These are phyloP conservation scores for Leishmania arabica DNA, from an alignment of 208 protist species.

Conservation along the genomic window DNA sequence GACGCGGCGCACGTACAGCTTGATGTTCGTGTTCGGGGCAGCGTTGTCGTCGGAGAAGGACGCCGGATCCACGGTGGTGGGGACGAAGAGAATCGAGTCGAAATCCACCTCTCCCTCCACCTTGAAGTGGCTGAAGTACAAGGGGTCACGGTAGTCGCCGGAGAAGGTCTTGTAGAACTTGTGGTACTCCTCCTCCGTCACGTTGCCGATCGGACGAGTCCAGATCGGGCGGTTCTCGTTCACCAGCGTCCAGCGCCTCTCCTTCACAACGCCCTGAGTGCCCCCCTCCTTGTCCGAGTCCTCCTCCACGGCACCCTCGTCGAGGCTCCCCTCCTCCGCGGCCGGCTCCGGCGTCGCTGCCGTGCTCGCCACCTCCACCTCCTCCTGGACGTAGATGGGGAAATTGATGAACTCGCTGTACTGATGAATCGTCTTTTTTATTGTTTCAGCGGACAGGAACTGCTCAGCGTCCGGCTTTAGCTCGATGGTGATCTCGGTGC, in stretches of 20 bases:
- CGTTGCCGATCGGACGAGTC: conserved; percentile 93
- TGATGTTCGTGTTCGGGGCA: conserved; percentile 79
- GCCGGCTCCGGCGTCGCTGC: conserved; percentile 30
- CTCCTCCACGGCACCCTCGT: conserved; percentile 48
- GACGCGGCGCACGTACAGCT: conserved; percentile 98
- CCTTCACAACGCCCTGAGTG: conserved; percentile 67
- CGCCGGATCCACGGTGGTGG: conserved; percentile 84
- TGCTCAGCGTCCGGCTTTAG: conserved; percentile 97
- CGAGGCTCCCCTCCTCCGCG: conserved; percentile 74
- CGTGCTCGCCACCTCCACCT: conserved; percentile 72
- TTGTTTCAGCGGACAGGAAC: conserved; percentile 92
- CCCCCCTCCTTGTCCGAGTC: conserved; percentile 39
- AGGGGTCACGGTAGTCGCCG: conserved; percentile 93
- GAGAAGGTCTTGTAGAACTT: conserved; percentile 98
- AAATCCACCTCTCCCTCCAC: conserved; percentile 98
- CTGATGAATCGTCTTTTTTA: conserved; percentile 95
- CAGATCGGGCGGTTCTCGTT: conserved; percentile 99
- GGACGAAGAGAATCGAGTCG: conserved; percentile 98
- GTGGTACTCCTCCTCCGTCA: conserved; percentile 98
- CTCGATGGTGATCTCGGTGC: conserved; percentile 97
- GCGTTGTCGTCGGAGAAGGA: conserved; percentile 86
- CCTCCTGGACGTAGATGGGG: conserved; percentile 96
- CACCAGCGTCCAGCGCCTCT: conserved; percentile 94
- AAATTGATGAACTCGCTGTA: conserved; percentile 99
- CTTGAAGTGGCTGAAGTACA: conserved; percentile 97